A percentile compares a stretch with the other conserved stretches of the same genome.
Evolutionary conservation across 768 basidiomycete genomes (phyloP).

Genomic region (Leccinum subgranulosum): DNA sequence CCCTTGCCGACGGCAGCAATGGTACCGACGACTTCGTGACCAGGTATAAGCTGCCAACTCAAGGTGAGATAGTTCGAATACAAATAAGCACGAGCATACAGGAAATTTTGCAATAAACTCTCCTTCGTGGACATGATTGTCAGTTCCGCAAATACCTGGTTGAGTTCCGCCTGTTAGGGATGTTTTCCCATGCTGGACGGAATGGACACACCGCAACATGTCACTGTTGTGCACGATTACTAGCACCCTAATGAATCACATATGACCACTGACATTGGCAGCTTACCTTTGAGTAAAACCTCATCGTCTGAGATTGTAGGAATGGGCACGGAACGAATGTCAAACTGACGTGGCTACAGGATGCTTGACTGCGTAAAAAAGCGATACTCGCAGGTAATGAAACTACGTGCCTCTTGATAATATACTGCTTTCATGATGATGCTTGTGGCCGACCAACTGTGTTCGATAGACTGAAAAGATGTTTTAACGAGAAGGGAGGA

Average conservation of each 20-base stretch:
- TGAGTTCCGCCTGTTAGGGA: neutral
- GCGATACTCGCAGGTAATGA: neutral
- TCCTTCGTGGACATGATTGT: constrained; percentile 55
- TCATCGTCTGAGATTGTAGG: constrained; percentile 53
- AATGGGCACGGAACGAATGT: constrained; percentile 49
- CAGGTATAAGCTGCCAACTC: constrained; percentile 54
- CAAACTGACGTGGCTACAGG: constrained; percentile 46
- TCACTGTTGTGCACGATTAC: constrained; percentile 28
- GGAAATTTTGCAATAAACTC: constrained; percentile 64
- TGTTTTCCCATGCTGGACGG: neutral
- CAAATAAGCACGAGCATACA: constrained; percentile 4
- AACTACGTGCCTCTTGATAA: constrained; percentile 38
- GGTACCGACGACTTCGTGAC: constrained; percentile 67
- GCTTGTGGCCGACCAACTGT: neutral
- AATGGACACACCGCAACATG: constrained; percentile 35
- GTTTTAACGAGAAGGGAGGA: neutral
- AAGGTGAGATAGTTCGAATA: neutral
- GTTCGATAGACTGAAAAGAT: too few relatives aligned
- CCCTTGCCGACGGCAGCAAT: constrained; percentile 72
- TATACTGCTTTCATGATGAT: constrained; percentile 46
- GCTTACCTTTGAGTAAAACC: constrained; percentile 55
- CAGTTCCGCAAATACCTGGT: constrained; percentile 53
- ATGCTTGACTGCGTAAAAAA: neutral
- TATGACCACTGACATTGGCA: neutral
- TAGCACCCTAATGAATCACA: neutral